Evolutionary conservation across 1,284 basidiomycete species (phyloP).

Genomic region (Ganoderma leucocontextum): DNA sequence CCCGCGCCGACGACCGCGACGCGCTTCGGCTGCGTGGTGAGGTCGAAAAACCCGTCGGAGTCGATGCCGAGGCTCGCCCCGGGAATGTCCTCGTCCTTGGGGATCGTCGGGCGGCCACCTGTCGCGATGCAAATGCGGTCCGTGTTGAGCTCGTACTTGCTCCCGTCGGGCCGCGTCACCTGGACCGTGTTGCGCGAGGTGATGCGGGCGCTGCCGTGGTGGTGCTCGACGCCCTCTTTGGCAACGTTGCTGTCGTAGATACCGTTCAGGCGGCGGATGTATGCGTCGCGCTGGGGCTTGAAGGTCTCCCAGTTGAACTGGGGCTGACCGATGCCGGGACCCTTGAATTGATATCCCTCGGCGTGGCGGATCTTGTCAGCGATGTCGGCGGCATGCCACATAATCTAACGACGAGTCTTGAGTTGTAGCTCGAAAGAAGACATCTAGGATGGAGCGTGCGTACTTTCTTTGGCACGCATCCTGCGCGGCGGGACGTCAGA

Average conservation of each 20-base stretch:
- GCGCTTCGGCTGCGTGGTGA: constrained; percentile 90
- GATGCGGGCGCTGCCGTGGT: constrained; percentile 84
- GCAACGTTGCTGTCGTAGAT: constrained; percentile 93
- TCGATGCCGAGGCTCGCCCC: constrained; percentile 91
- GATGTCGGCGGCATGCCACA: constrained; percentile 99
- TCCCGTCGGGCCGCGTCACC: constrained; percentile 70
- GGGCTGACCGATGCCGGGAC: constrained; percentile 53
- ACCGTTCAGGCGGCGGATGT: constrained; percentile 90
- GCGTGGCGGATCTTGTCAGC: constrained; percentile 84
- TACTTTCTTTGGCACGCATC: constrained; percentile 91
- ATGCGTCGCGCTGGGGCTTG: constrained; percentile 95
- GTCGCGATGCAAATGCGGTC: constrained; percentile 88
- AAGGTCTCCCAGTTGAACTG: constrained; percentile 92
- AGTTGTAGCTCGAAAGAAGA: background rate
- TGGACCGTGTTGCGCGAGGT: constrained; percentile 71
- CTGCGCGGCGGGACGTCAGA: constrained; percentile 44
- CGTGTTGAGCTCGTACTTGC: constrained; percentile 72
- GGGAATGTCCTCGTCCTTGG: constrained; percentile 84
- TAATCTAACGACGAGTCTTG: constrained; percentile 69
- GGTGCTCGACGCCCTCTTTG: constrained; percentile 91
- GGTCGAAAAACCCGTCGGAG: constrained; percentile 97
- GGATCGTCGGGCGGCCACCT: constrained; percentile 87
- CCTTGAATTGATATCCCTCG: constrained; percentile 80
- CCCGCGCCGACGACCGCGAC: constrained; percentile 96
- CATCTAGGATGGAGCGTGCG: constrained; percentile 18